phyloP scores from a whole-genome alignment of 208 protist genomes.

The Angomonas deanei region DNA sequence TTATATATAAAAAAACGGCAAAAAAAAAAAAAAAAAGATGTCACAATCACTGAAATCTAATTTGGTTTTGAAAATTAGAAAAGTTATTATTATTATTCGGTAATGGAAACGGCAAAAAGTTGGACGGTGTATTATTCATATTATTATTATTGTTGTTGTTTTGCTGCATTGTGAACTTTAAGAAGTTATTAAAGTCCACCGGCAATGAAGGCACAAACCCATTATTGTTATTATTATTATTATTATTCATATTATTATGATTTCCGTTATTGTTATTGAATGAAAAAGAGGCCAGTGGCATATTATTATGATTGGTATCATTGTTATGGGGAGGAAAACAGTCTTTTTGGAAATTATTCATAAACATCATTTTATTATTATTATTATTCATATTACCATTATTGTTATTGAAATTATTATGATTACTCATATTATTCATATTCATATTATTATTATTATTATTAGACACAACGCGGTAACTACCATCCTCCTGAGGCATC shows the following conservation, averaged over 20 bases:
- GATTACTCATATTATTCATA: neutral
- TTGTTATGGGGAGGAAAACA: neutral
- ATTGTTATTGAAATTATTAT: constrained; percentile 3
- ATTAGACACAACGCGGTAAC: neutral
- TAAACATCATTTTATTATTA: neutral
- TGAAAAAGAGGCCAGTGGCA: too few relatives aligned
- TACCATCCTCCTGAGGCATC: neutral
- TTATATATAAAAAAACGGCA: neutral
- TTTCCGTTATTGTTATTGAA: constrained; percentile 4
- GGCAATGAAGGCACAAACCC: too few relatives aligned
- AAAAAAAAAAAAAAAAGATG: too few relatives aligned
- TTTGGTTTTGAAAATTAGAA: too few relatives aligned
- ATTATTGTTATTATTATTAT: constrained; percentile 5
- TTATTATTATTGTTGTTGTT: too few relatives aligned
- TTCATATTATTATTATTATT: neutral
- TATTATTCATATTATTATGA: constrained; percentile 2
- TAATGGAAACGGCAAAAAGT: too few relatives aligned
- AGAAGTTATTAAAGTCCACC: too few relatives aligned
- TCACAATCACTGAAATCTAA: too few relatives aligned
- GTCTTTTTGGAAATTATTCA: too few relatives aligned
- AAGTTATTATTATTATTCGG: too few relatives aligned
- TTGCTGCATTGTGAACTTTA: too few relatives aligned
- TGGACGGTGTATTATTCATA: too few relatives aligned
- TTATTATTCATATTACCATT: neutral
- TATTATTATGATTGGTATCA: neutral